These are phyloP conservation scores for Fusarium sp. DNA, from an alignment of 2,329 filamentous ascomycete genomes.

Conservation along the genomic window DNA sequence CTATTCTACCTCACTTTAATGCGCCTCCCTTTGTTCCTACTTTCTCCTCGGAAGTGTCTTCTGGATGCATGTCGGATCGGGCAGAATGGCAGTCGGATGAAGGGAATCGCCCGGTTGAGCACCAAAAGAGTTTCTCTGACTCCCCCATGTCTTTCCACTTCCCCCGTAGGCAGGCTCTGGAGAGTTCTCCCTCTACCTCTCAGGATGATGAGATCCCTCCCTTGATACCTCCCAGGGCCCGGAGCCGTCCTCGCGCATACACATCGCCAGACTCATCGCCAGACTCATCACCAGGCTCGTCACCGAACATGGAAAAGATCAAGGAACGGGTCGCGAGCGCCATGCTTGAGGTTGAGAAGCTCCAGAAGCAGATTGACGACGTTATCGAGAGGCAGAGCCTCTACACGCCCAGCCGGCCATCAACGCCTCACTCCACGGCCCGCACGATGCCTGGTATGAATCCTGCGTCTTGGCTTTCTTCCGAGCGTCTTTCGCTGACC, in stretches of 20 bases:
- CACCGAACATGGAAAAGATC: slow-evolving; percentile 59
- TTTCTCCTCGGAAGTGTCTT: slow-evolving; percentile 49
- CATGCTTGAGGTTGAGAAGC: slow-evolving; percentile 64
- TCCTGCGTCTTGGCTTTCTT: slow-evolving; percentile 17
- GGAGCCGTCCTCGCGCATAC: slow-evolving; percentile 52
- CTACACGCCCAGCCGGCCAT: slow-evolving; percentile 61
- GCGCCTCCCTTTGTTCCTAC: slow-evolving; percentile 47
- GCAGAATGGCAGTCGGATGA: slow-evolving; percentile 35
- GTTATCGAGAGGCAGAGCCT: slow-evolving; percentile 67
- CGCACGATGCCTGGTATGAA: slow-evolving; percentile 45
- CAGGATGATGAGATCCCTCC: slow-evolving; percentile 44
- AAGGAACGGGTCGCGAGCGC: slow-evolving; percentile 64
- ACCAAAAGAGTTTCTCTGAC: slow-evolving; percentile 57
- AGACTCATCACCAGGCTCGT: slow-evolving; percentile 53
- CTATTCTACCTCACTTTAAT: slow-evolving; percentile 62
- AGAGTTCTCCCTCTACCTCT: slow-evolving; percentile 36
- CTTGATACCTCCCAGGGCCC: slow-evolving; percentile 55
- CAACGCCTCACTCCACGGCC: slow-evolving; percentile 56
- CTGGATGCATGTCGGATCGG: slow-evolving; percentile 46
- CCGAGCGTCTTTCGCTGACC: slow-evolving; percentile 29
- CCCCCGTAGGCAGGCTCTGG: slow-evolving; percentile 54
- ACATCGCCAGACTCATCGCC: slow-evolving; percentile 56
- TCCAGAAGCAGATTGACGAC: slow-evolving; percentile 67
- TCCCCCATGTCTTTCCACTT: slow-evolving; percentile 62
- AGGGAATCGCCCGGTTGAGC: slow-evolving; percentile 45